phyloP scores from a whole-genome alignment of 2,329 filamentous ascomycete genomes.

The Aureobasidium zeae region DNA sequence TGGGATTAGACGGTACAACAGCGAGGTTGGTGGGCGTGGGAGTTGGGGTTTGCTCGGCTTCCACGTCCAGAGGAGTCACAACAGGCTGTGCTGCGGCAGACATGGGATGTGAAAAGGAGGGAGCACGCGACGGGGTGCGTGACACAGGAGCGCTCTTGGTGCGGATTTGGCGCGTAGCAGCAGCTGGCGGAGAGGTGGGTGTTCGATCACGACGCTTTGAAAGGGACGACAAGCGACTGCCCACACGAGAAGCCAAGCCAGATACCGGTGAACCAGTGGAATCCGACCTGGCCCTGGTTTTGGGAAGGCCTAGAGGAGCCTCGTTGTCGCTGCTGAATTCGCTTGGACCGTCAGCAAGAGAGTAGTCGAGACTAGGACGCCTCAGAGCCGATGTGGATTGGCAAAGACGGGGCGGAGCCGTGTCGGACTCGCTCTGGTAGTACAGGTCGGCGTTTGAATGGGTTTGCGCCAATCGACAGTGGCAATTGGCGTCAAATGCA shows the following conservation, averaged over 20 bases:
- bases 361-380: slow-evolving; percentile 49
- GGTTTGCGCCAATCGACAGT: slow-evolving; percentile 4
- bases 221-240: slow-evolving; percentile 50
- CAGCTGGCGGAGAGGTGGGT: slow-evolving; percentile 6
- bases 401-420: slow-evolving; percentile 10
- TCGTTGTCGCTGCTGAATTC: slow-evolving; percentile 52
- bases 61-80: slow-evolving; percentile 25
- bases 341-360: slow-evolving; percentile 43
- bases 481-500: slow-evolving; percentile 6
- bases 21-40: slow-evolving; percentile 28
- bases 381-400: slow-evolving; percentile 13
- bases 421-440: slow-evolving; percentile 7
- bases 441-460: slow-evolving; percentile 3
- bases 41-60: slow-evolving; percentile 18
- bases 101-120: slow-evolving; percentile 68
- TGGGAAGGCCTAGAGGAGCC: slow-evolving; percentile 37
- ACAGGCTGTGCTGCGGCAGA: slow-evolving; percentile 54
- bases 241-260: slow-evolving; percentile 56
- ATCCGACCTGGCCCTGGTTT: slow-evolving; percentile 44
- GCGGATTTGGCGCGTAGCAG: slow-evolving; percentile 12
- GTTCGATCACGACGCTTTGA: slow-evolving; percentile 36
- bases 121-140: slow-evolving; percentile 39
- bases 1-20: slow-evolving; percentile 17
- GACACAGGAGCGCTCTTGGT: slow-evolving; percentile 29
- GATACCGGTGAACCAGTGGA: slow-evolving; percentile 49